Conservation (phyloP, 495 filamentous ascomycete species). For the Neurospora sp. region DNA sequence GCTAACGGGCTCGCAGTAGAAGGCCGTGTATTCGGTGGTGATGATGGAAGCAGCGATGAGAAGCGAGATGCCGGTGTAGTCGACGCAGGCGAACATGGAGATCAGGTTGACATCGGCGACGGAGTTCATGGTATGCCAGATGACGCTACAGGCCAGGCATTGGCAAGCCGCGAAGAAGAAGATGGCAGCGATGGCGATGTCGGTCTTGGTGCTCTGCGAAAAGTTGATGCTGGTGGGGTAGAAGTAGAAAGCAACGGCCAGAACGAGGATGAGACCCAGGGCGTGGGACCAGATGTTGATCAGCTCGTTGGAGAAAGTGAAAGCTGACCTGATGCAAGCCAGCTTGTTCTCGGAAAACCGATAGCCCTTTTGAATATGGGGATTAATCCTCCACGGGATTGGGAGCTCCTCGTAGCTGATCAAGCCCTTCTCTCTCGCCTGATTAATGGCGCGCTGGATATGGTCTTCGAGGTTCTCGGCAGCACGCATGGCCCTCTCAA, state of each 20-base stretch:
- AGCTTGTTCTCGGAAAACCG: conserved; percentile 84
- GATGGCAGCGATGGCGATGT: conserved; percentile 78
- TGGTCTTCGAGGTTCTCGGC: conserved; percentile 67
- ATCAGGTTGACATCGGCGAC: conserved; percentile 82
- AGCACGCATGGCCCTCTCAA: conserved; percentile 68
- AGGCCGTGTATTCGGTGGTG: conserved; percentile 96
- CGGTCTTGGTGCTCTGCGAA: conserved; percentile 70
- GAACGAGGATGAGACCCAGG: conserved; percentile 75
- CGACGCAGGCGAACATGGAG: conserved; percentile 94
- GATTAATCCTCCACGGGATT: conserved; percentile 88
- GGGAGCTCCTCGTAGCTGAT: conserved; percentile 86
- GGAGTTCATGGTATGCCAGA: conserved; percentile 98
- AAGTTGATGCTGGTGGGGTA: conserved; percentile 85
- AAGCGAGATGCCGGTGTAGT: conserved; percentile 96
- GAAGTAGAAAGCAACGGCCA: conserved; percentile 91
- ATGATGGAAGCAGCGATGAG: conserved; percentile 95
- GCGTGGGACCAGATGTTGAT: conserved; percentile 98
- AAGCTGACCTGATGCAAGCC: conserved; percentile 74
- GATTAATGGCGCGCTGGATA: conserved; percentile 66
- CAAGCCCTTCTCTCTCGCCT: conserved; percentile 70
- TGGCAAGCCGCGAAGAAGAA: conserved; percentile 98
- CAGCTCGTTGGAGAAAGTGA: conserved; percentile 79
- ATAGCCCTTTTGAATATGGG: conserved; percentile 83
- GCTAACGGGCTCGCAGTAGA: conserved; percentile 89
- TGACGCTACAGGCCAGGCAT: conserved; percentile 85